Conservation (phyloP, 176 grass and related monocot species). For the Carex kokanica region DNA sequence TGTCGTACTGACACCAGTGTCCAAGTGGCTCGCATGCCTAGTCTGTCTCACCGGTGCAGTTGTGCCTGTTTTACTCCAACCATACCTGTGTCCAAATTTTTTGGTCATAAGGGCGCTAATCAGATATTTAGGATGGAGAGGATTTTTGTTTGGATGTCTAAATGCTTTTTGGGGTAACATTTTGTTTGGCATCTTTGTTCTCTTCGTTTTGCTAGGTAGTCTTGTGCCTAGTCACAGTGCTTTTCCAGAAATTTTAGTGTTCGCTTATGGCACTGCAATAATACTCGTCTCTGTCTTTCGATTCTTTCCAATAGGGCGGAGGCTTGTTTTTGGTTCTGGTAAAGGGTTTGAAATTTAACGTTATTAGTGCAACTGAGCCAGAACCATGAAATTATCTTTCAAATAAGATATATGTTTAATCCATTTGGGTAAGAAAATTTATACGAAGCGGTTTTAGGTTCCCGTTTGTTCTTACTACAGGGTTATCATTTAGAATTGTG, state of each 20-base stretch:
- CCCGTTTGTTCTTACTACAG: too few relatives aligned
- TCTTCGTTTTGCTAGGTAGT: background rate
- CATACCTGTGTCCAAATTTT: background rate
- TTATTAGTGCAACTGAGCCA: background rate
- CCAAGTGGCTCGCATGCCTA: background rate
- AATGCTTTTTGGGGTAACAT: background rate
- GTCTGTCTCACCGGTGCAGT: background rate
- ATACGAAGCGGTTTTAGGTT: too few relatives aligned
- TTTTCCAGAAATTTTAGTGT: background rate
- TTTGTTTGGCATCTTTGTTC: background rate
- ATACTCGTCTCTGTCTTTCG: background rate
- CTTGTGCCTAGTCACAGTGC: background rate
- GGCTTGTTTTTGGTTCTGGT: background rate
- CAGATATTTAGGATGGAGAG: background rate
- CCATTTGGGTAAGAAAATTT: too few relatives aligned
- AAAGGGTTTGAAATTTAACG: background rate
- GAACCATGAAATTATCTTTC: too few relatives aligned
- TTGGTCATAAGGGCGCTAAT: background rate
- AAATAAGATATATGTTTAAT: too few relatives aligned
- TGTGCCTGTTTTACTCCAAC: background rate
- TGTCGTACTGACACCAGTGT: background rate
- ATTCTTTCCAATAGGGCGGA: background rate
- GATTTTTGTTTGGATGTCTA: background rate
- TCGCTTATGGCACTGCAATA: background rate
- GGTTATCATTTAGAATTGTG: too few relatives aligned